Percentiles rank a stretch among this genome's conserved stretches.
Evolutionary conservation across 768 basidiomycete genomes (phyloP).

Genomic region (Pholiota molesta): DNA sequence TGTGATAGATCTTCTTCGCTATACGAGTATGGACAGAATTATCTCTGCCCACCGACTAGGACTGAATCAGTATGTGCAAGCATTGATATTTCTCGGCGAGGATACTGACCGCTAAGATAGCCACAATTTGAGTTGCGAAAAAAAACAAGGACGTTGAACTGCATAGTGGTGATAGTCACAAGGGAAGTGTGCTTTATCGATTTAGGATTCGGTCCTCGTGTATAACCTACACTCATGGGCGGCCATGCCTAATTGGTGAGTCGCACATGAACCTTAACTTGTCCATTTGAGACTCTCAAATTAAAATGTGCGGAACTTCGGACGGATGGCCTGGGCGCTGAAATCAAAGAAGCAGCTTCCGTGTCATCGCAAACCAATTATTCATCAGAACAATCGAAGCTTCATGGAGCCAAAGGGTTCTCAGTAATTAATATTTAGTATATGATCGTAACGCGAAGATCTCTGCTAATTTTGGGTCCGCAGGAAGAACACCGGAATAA

Average conservation of each 20-base stretch:
- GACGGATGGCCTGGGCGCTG: no score
- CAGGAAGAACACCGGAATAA: no score
- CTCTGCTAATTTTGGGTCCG: no score
- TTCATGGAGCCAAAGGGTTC: no score
- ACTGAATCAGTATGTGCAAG: neutral
- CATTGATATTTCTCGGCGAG: neutral
- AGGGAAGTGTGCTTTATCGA: neutral
- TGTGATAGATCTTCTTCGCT: slow-evolving; percentile 27
- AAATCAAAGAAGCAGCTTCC: no score
- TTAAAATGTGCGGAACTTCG: no score
- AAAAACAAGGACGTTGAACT: slow-evolving; percentile 17
- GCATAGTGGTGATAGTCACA: slow-evolving; percentile 16
- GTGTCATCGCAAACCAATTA: no score
- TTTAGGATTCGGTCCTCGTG: neutral
- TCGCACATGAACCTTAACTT: no score
- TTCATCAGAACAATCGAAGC: no score
- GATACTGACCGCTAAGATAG: slow-evolving; percentile 11
- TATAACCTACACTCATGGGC: neutral
- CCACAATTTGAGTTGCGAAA: slow-evolving; percentile 7
- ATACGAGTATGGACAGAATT: slow-evolving; percentile 21
- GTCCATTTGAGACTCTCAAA: no score
- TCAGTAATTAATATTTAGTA: no score
- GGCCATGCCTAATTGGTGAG: neutral
- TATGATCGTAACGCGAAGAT: no score
- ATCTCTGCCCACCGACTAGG: neutral